Evolutionary conservation across 2,329 filamentous ascomycete species (phyloP).

Genomic region (Epichloe scottii): DNA sequence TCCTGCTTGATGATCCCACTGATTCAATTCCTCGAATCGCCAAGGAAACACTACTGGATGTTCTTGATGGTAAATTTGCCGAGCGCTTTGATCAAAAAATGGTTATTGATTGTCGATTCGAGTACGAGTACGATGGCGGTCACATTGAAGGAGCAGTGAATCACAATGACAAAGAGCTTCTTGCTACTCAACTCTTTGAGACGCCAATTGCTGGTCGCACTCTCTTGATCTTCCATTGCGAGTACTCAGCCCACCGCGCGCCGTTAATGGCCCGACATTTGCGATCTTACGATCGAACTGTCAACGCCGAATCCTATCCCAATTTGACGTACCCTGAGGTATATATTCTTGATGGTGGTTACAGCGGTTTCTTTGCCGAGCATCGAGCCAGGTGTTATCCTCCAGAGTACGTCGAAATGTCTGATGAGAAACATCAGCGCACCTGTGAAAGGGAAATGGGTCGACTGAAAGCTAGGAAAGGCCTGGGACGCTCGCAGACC

Average conservation of each 20-base stretch:
- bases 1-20: conserved; percentile 63
- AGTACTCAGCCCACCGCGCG: conserved; percentile 93
- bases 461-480: conserved; percentile 79
- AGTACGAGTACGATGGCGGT: conserved; percentile 95
- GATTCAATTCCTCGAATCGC: conserved; percentile 84
- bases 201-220: conserved; percentile 56
- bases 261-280: conserved; percentile 94
- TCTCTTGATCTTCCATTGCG: conserved; percentile 88
- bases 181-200: conserved; percentile 68
- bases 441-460: conserved; percentile 93
- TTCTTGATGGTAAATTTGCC: conserved; percentile 75
- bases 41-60: conserved; percentile 67
- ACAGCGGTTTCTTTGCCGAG: conserved; percentile 80
- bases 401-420: conserved; percentile 96
- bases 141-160: conserved; percentile 92
- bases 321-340: conserved; percentile 89
- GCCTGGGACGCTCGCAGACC: conserved; percentile 77
- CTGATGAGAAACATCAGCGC: conserved; percentile 75
- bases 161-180: conserved; percentile 88
- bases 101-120: conserved; percentile 92
- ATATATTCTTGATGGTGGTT: conserved; percentile 93
- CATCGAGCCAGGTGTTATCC: conserved; percentile 76
- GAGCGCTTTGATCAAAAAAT: conserved; percentile 67
- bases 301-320: conserved; percentile 80
- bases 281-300: conserved; percentile 73